phyloP scores from a whole-genome alignment of 352 stramenopile genomes.

The Phytophthora crassamura region DNA sequence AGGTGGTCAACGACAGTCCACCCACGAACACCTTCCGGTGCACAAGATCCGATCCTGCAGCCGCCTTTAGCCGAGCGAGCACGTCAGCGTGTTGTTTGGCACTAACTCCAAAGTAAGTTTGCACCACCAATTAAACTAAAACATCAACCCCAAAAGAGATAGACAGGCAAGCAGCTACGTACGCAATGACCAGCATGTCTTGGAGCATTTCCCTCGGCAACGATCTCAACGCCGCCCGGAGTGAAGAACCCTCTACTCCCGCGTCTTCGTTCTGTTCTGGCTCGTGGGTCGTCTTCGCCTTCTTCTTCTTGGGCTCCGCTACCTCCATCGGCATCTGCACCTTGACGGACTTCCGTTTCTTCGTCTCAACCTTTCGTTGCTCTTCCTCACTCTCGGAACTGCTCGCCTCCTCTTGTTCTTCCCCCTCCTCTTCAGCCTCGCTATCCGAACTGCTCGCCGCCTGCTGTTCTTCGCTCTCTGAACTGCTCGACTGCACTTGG shows the following conservation, averaged over 20 bases:
- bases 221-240: too few relatives aligned
- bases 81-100: slow-evolving; percentile 67
- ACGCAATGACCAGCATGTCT: too few relatives aligned
- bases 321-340: background rate
- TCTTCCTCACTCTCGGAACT: slow-evolving; percentile 14
- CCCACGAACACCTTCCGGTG: slow-evolving; percentile 80
- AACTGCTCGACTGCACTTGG: too few relatives aligned
- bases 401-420: background rate
- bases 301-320: slow-evolving; percentile 2
- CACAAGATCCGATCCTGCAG: slow-evolving; percentile 56
- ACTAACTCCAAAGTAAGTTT: slow-evolving; percentile 30
- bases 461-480: too few relatives aligned
- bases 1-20: slow-evolving; percentile 67
- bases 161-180: background rate
- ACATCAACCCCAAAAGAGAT: background rate
- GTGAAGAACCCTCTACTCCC: background rate
- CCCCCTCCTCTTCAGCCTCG: background rate
- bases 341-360: background rate
- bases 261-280: background rate
- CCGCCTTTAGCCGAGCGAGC: slow-evolving; percentile 63
- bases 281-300: background rate
- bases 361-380: background rate
- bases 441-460: background rate
- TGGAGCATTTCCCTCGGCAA: too few relatives aligned
- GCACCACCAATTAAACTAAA: background rate